Evolutionary conservation across 1,284 basidiomycete species (phyloP), one percentile per base, ranked within the genome.

Genomic region (Microbotryum silenes-acaulis): DNA sequence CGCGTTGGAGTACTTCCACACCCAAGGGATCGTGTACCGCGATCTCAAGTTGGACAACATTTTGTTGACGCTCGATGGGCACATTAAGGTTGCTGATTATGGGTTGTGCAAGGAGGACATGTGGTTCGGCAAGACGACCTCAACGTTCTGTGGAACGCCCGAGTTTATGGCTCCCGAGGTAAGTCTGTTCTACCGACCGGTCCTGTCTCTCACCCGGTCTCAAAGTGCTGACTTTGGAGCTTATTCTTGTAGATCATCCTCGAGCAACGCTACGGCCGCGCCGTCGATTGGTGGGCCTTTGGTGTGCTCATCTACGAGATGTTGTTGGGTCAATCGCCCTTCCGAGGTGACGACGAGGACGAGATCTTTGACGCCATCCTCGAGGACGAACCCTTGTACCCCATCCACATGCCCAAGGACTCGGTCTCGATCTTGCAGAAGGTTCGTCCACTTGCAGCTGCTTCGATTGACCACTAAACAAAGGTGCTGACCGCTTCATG

Each of bases 111-210:
- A 99, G 77, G 96, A 98, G 75, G 91, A 97, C 23, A 98, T 99
- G 94, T 96, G 90, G 88, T 86, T 82, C 71, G 92, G 92, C 21
- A 86, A 86, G 72, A 97, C 94, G n/a, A 99, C 96, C 6, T 91
- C 88, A 74, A 99, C 96, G 1, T 99, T 99, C 78, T 99, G 96
- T 78, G 96, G 96, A 60, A 99, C 96, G 47, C 96, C 96, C 0
- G 96, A 99, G 75, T 98, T 98, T 76, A 98, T 99, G 96, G 96
- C 96, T 45, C 96, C 96, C 7, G 96, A 99, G 81, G 91, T 91
- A 64, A 51, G 81, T 66, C 44, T 54, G 2, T 18, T 33, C 5
- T 10, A 45, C 16, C 14, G 21, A 23, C 20, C 20, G 9, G 20
- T 29, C 6, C 37, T 48, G 6, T 45, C 3, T 25, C 9, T 48